These are phyloP conservation scores for Parathielavia hyrcaniae DNA, from an alignment of 495 filamentous ascomycete genomes.

Conservation along the genomic window DNA sequence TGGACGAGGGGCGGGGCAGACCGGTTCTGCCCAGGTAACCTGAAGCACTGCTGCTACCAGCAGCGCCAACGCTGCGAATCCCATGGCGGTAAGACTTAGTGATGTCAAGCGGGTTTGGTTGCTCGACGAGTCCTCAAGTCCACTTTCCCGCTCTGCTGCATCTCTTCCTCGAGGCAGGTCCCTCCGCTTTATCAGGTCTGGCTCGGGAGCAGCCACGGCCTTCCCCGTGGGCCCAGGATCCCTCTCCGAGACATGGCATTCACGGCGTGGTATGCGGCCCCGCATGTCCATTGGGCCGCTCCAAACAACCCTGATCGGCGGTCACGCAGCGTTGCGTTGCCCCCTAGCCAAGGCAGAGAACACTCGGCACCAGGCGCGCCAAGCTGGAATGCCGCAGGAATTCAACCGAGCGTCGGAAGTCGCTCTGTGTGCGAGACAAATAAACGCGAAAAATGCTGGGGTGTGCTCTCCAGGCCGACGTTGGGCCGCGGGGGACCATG, in stretches of 20 bases:
- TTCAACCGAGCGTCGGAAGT: slow-evolving; percentile 12
- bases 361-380: slow-evolving; percentile 15
- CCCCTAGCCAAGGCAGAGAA: not conserved
- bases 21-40: slow-evolving; percentile 15
- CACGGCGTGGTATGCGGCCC: not conserved
- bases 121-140: not conserved
- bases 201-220: not conserved
- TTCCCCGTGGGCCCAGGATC: not conserved
- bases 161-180: too few species aligned
- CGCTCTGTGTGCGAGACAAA: slow-evolving; percentile 19
- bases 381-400: slow-evolving; percentile 3
- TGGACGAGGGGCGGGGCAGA: slow-evolving; percentile 10
- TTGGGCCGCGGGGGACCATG: slow-evolving; percentile 8
- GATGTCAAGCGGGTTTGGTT: not conserved
- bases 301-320: not conserved
- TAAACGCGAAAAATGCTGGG: slow-evolving; percentile 22
- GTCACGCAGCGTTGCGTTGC: not conserved
- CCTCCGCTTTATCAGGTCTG: too few species aligned
- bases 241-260: not conserved
- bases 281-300: not conserved
- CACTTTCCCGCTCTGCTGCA: not conserved
- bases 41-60: slow-evolving; percentile 13
- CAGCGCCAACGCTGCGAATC: slow-evolving; percentile 8
- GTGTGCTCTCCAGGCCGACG: slow-evolving; percentile 17
- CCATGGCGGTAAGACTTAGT: slow-evolving; percentile 11